Evolutionary conservation across 768 basidiomycete species (phyloP).

Genomic region (Zangia roseola): DNA sequence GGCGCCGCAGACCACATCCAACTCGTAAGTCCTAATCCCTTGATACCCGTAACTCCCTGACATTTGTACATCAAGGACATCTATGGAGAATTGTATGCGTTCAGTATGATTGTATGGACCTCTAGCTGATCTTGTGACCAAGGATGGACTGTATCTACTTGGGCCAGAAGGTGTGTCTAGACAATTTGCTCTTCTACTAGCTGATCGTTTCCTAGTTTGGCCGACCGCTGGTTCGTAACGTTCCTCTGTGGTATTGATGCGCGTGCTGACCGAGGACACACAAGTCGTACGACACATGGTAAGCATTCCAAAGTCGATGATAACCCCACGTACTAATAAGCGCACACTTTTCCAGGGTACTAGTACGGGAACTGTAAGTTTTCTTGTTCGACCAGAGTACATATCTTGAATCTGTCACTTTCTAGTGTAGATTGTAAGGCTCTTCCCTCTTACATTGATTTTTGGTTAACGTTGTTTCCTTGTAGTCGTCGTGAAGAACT

Average conservation of each 20-base stretch:
- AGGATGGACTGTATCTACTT: slow-evolving; percentile 97
- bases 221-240: slow-evolving; percentile 60
- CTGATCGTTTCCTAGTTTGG: slow-evolving; percentile 54
- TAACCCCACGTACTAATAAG: slow-evolving; percentile 3
- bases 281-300: slow-evolving; percentile 63
- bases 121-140: neutral
- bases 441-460: neutral
- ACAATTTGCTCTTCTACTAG: neutral
- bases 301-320: slow-evolving; percentile 7
- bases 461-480: neutral
- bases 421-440: slow-evolving; percentile 69
- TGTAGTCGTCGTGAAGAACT: slow-evolving; percentile 71
- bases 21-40: slow-evolving; percentile 46
- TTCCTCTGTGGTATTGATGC: neutral
- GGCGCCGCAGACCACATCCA: slow-evolving; percentile 95
- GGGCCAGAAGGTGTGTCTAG: slow-evolving; percentile 75
- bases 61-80: slow-evolving; percentile 66
- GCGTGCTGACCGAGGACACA: slow-evolving; percentile 2
- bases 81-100: slow-evolving; percentile 81
- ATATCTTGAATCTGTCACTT: neutral
- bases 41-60: neutral
- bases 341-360: slow-evolving; percentile 45
- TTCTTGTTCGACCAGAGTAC: neutral
- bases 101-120: neutral
- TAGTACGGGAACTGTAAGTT: slow-evolving; percentile 73